Base-by-base conservation (phyloP, 257 asterid genomes). In the Penstemon barbatus region DNA sequence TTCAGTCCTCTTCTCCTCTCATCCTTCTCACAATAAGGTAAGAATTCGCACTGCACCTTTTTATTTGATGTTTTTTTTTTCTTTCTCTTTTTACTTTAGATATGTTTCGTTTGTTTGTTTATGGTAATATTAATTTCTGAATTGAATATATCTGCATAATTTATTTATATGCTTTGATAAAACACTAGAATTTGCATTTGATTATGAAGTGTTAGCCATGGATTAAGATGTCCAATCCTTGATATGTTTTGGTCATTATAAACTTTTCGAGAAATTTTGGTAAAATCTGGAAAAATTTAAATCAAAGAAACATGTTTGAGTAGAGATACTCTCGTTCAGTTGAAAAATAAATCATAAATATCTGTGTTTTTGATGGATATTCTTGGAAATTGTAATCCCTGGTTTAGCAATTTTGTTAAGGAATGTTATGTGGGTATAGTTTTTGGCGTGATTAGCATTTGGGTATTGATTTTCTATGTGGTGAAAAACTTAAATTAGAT, bases 1-100 rank as follows among this genome's bases (percentile, higher is more conserved):
- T 75, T 87, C 96, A 58, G 95, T 89, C 39, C 86, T 90, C 75
- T 90, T 90, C 77, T 77, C 97, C 36, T 90, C 97, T 67, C 92
- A 81, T 48, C 86, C 84, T 10, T 66, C 91, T 33, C 85, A 81
- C 53, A 72, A 79, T 56, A 85, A 85, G 41, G 95, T 89, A 66
- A 78, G 91, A 12, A 65, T 70, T 68, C 56, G 3, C 58, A 0
- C 19, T 61, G 6, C 52, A 12, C 13, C 25, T 4, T 42, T 38
- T n/a, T 43, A 4, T 48, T 41, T 65, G 5, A 19, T 60, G n/a
- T n/a, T n/a, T n/a, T n/a, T n/a, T 8, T 50, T 4, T 25, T 8
- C 2, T 12, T 12, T 68, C 7, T 15, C 3, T 40, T 77, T 25
- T 1, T 40, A 44, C 38, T 18, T 6, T 5, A 56, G 44, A 15